Evolutionary conservation across 73 alveolate species (phyloP).

Genomic region (Diophrys sp.): DNA sequence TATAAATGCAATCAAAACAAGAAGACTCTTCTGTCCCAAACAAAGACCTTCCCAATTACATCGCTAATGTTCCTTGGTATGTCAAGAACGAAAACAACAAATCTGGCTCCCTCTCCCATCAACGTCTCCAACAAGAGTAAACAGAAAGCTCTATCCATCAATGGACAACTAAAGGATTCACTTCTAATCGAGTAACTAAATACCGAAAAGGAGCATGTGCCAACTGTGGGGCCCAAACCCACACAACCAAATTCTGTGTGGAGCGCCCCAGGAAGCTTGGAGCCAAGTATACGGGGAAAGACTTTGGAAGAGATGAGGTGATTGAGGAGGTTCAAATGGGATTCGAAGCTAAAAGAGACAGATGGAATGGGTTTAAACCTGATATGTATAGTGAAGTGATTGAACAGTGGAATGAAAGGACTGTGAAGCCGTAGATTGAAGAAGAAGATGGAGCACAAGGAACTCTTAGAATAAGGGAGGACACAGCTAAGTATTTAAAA

Average conservation of each 20-base stretch:
- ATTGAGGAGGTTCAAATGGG: conserved; percentile 61
- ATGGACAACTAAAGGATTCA: conserved; percentile 78
- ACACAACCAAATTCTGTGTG: conserved; percentile 78
- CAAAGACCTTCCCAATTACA: conserved; percentile 88
- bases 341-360: conserved; percentile 91
- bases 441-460: conserved; percentile 42
- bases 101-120: conserved; percentile 67
- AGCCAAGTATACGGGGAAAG: conserved; percentile 77
- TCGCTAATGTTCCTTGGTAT: conserved; percentile 95
- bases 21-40: not conserved
- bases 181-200: conserved; percentile 61
- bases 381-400: conserved; percentile 57
- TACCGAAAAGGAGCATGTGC: conserved; percentile 94
- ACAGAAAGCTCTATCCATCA: conserved; percentile 60
- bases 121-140: conserved; percentile 67
- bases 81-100: conserved; percentile 72
- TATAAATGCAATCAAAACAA: not conserved
- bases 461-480: conserved; percentile 78
- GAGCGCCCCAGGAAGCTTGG: conserved; percentile 92
- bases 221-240: conserved; percentile 95
- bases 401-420: conserved; percentile 64
- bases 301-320: conserved; percentile 81
- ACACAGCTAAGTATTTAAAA: conserved; percentile 76
- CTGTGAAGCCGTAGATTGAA: conserved; percentile 62
- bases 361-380: conserved; percentile 96